phyloP scores from a whole-genome alignment of 306 rosid genomes.

The Astragalus glycyphyllos region DNA sequence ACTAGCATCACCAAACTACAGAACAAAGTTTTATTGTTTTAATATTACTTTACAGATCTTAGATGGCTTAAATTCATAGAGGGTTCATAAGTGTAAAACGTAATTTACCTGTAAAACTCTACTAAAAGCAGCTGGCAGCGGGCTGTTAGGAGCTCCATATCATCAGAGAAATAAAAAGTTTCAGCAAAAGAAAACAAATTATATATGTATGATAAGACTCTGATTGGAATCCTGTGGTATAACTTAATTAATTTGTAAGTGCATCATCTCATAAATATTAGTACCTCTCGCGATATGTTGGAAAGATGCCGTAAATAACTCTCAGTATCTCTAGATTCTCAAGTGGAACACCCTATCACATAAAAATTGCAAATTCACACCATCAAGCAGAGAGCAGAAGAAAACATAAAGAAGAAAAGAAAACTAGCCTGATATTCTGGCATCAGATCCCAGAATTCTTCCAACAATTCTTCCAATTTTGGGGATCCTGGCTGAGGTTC shows the following conservation, averaged over 20 bases:
- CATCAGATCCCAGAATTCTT: conserved; percentile 87
- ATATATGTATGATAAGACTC: too few relatives aligned
- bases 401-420: conserved; percentile 16
- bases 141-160: conserved; percentile 60
- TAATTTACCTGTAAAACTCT: conserved; percentile 82
- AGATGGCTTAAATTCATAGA: conserved; percentile 38
- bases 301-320: conserved; percentile 87
- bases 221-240: not conserved
- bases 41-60: conserved; percentile 41
- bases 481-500: conserved; percentile 90
- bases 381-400: conserved; percentile 22
- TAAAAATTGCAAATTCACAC: conserved; percentile 43
- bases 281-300: conserved; percentile 87
- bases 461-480: conserved; percentile 77
- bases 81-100: conserved; percentile 40
- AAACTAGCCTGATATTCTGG: conserved; percentile 87
- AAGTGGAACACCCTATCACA: conserved; percentile 87
- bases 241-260: conserved; percentile 20
- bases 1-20: conserved; percentile 96
- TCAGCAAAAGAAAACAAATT: not conserved
- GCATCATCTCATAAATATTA: conserved; percentile 33
- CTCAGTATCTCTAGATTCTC: conserved; percentile 79
- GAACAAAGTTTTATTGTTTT: conserved; percentile 43
- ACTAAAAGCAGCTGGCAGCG: conserved; percentile 80
- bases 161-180: conserved; percentile 4